These are phyloP conservation scores for Backusella morwellensis DNA, from an alignment of 192 early-diverging fungal species.

Conservation along the genomic window DNA sequence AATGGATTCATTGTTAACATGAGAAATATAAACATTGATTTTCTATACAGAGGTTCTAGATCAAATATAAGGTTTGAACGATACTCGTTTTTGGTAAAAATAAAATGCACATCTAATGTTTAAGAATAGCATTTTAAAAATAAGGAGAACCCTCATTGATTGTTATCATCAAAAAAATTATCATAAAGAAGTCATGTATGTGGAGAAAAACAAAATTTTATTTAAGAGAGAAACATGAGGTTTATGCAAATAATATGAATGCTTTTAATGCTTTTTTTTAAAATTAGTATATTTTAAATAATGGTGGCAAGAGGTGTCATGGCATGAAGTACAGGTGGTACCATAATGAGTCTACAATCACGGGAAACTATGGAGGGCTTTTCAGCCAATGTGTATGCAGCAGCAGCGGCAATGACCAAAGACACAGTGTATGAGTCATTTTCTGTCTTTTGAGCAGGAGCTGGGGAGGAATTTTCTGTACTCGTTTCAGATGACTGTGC, in stretches of 20 bases:
- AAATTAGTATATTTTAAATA: not conserved
- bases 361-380: not conserved
- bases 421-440: not conserved
- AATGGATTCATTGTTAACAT: not conserved
- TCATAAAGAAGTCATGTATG: not conserved
- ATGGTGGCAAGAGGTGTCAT: slow-evolving; percentile 4
- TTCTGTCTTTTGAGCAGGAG: not conserved
- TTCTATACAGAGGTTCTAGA: not conserved
- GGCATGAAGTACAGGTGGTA: not conserved
- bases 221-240: not conserved
- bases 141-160: not conserved
- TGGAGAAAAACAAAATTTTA: not conserved
- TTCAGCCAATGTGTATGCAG: slow-evolving; percentile 5
- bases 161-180: not conserved
- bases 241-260: not conserved
- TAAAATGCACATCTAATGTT: not conserved
- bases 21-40: not conserved
- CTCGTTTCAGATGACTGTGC: not conserved
- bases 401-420: not conserved
- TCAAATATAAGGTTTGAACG: not conserved
- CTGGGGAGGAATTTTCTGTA: not conserved
- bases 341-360: slow-evolving; percentile 15
- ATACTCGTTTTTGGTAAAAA: not conserved
- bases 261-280: not conserved
- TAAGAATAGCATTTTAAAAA: not conserved